Evolutionary conservation across 148 eudicot genomes (phyloP), one percentile per base, ranked within the genome.

Genomic region (Rhododendron simsii): DNA sequence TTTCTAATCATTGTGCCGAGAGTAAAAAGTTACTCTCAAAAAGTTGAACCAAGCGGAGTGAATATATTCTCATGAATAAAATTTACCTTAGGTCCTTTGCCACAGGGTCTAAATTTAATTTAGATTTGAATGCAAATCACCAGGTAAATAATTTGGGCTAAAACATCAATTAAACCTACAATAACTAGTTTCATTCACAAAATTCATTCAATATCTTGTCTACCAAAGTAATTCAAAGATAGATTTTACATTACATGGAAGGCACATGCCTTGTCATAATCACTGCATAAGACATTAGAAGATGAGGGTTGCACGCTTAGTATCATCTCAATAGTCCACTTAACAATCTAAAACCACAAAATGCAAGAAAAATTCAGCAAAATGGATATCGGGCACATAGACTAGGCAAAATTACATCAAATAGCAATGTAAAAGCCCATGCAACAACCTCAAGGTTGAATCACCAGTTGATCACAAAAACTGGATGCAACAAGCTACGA

Each of bases 201-300:
- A 67, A 67, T 26, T 2, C 74, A 10, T 67, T 67, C 35, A 67
- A 67, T 67, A 39, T 39, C 41, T 39, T 39, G 5, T 39, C 5
- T 39, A 39, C 41, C 41, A 39, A 39, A 39, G 41, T 39, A 67
- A 13, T 53, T 15, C 84, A 81, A 69, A 59, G 47, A 45, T 20
- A 45, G 16, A 63, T 48, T 5, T 33, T 45, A 74, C 82, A 76
- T 75, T 61, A 15, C 23, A 33, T 10, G 33, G 76, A 30, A 82
- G 69, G 44, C 63, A 83, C 90, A 84, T 88, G 88, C 98, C 94
- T 86, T 89, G 74, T 95, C 41, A 39, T 90, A 94, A 81, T 87
- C 94, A 89, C 81, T 86, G 89, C 96, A 95, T 63, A 96, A 89
- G 63, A 92, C 90, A 90, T 94, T 94, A 55, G 86, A 53, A 12